These are phyloP conservation scores for Cladophialophora yegresii DNA, from an alignment of 2,329 filamentous ascomycete genomes.

Conservation along the genomic window DNA sequence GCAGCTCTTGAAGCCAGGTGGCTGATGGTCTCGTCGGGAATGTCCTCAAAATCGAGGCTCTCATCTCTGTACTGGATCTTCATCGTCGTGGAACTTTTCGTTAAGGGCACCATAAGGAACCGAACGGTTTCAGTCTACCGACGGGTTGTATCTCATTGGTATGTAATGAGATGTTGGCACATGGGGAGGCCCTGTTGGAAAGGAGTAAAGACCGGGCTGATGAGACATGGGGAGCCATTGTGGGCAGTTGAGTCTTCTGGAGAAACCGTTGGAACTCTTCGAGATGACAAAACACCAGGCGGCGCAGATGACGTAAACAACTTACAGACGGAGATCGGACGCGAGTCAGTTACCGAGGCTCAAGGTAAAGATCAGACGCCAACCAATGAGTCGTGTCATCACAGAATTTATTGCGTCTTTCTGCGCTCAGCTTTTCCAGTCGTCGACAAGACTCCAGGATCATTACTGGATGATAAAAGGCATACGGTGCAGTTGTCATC, in stretches of 20 bases:
- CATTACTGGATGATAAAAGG: not conserved
- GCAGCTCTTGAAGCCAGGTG: slow-evolving; percentile 45
- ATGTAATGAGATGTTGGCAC: not conserved
- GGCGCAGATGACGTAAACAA: not conserved
- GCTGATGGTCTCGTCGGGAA: slow-evolving; percentile 54
- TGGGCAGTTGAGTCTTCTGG: not conserved
- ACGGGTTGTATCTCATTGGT: not conserved
- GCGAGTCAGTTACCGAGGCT: not conserved
- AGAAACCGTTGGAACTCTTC: not conserved
- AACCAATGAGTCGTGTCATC: not conserved
- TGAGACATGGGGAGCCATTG: not conserved
- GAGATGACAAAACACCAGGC: slow-evolving; percentile 2
- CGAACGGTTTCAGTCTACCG: not conserved
- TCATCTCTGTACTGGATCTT: slow-evolving; percentile 59
- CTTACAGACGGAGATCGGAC: not conserved
- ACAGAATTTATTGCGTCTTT: too few relatives aligned
- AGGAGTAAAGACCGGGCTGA: not conserved
- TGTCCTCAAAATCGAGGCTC: slow-evolving; percentile 52
- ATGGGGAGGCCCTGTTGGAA: not conserved
- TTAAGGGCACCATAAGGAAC: not conserved
- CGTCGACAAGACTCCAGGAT: not conserved
- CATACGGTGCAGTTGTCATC: not conserved
- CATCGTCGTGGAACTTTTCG: slow-evolving; percentile 38
- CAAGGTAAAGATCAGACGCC: not conserved
- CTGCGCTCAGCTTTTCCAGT: too few relatives aligned